phyloP scores from a whole-genome alignment of 148 eudicot species.

The Arbutus unedo region DNA sequence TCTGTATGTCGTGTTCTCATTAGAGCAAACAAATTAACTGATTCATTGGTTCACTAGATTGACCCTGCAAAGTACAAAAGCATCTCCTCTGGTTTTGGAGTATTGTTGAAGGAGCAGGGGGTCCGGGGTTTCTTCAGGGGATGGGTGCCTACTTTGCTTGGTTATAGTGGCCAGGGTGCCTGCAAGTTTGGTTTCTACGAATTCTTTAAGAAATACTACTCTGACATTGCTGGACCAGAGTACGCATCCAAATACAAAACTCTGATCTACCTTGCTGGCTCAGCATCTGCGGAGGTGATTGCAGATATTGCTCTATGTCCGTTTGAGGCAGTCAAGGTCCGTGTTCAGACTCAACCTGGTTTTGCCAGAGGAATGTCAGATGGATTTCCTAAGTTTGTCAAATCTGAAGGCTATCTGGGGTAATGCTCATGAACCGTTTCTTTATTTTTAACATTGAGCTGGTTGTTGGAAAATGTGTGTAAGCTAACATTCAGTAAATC shows the following conservation, averaged over 20 bases:
- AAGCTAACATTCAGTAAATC: not conserved
- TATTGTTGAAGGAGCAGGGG: slow-evolving; percentile 64
- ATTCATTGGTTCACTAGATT: slow-evolving; percentile 33
- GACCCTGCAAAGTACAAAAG: slow-evolving; percentile 66
- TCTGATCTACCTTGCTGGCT: slow-evolving; percentile 59
- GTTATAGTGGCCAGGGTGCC: slow-evolving; percentile 82
- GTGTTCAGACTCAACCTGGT: slow-evolving; percentile 74
- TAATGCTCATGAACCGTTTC: slow-evolving; percentile 21
- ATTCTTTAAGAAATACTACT: slow-evolving; percentile 68
- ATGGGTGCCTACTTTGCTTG: slow-evolving; percentile 68
- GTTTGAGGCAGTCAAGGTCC: slow-evolving; percentile 73
- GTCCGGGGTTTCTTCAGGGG: slow-evolving; percentile 60
- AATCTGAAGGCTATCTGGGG: slow-evolving; percentile 58
- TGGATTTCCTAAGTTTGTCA: slow-evolving; percentile 60
- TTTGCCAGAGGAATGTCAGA: slow-evolving; percentile 66
- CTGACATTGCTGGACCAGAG: slow-evolving; percentile 67
- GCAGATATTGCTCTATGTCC: slow-evolving; percentile 80
- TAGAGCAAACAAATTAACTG: not conserved
- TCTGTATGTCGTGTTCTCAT: not conserved
- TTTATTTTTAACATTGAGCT: not conserved
- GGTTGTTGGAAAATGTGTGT: not conserved
- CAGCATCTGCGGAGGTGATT: slow-evolving; percentile 72
- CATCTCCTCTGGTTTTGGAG: slow-evolving; percentile 54
- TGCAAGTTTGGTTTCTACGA: slow-evolving; percentile 70
- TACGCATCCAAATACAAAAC: slow-evolving; percentile 60